Base-by-base conservation (phyloP, 2,329 filamentous ascomycete species). In the Albifimbria verrucaria region DNA sequence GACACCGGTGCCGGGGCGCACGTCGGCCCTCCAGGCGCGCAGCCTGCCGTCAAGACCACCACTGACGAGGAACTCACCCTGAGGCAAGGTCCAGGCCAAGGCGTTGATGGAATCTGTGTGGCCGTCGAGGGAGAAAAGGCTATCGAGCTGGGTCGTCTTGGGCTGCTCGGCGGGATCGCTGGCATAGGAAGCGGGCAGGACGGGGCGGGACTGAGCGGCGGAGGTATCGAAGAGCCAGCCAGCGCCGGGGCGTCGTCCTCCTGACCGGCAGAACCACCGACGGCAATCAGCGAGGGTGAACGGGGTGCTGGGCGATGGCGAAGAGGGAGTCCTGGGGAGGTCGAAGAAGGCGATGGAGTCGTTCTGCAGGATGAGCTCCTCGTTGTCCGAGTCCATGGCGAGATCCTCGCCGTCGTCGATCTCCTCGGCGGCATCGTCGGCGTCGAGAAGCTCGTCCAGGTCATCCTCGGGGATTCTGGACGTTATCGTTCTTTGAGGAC, bases 341-440 rank as follows among this genome's bases (percentile, higher is more conserved):
- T 97, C 94, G 67, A 97, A 97, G 77, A 96, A 93, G 55, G 91
- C 93, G 60, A 87, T 79, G 59, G 91, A 95, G 78, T 99, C 93
- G 78, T 97, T 99, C 57, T 94, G 85, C 7, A 97, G 79, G 42
- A 83, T 75, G 42, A 97, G 85, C 69, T 94, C 90, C 61, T 89
- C 87, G 51, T 82, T 83, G 4, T 85, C 89, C 65, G 93, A 90
- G 90, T 96, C 96, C 43, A 83, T 83, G 51, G 90, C 80, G 68
- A 96, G 89, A 49, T 82, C 86, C 55, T 85, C 86, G 28, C 63
- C 60, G 28, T 70, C 57, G 41, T 71, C 76, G 43, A 77, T 67
- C 51, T 92, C 80, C 69, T 94, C 86, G 73, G 96, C 91, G 24
- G 83, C 87, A 3, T 85, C 87, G 59, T 96, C 92, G 36, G 89